These are phyloP conservation scores for Rhodocollybia butyracea DNA, from an alignment of 768 basidiomycete species.

Conservation along the genomic window DNA sequence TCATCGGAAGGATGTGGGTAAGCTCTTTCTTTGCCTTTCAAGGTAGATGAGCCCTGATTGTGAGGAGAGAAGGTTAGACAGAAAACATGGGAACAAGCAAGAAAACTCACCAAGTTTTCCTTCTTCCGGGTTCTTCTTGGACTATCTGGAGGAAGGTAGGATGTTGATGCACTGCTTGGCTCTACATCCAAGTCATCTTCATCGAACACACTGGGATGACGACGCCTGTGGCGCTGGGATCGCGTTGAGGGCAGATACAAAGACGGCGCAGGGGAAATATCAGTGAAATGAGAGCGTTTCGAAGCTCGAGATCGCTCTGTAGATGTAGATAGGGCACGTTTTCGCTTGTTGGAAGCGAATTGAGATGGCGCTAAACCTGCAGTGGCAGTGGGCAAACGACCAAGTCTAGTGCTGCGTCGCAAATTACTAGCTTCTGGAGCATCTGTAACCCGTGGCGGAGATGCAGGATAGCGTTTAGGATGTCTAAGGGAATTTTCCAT, in stretches of 20 bases:
- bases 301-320: not conserved
- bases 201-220: conserved; percentile 2
- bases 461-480: not conserved
- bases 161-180: not conserved
- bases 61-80: not conserved
- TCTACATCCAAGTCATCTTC: not conserved
- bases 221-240: not conserved
- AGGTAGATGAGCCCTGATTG: not conserved
- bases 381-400: not conserved
- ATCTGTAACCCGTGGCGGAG: not conserved
- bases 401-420: not conserved
- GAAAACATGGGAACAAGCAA: not conserved
- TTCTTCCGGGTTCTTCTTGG: not conserved
- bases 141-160: not conserved
- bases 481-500: not conserved
- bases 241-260: not conserved
- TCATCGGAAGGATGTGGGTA: not conserved
- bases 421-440: not conserved
- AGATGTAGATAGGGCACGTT: not conserved
- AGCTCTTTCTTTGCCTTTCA: conserved; percentile 4
- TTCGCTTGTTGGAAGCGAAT: conserved; percentile 3
- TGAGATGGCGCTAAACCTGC: not conserved
- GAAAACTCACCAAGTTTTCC: not conserved
- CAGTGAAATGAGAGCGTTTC: not conserved
- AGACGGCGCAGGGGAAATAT: no score